phyloP scores from a whole-genome alignment of 169 alveolate species.

The Cryptosporidium felis region DNA sequence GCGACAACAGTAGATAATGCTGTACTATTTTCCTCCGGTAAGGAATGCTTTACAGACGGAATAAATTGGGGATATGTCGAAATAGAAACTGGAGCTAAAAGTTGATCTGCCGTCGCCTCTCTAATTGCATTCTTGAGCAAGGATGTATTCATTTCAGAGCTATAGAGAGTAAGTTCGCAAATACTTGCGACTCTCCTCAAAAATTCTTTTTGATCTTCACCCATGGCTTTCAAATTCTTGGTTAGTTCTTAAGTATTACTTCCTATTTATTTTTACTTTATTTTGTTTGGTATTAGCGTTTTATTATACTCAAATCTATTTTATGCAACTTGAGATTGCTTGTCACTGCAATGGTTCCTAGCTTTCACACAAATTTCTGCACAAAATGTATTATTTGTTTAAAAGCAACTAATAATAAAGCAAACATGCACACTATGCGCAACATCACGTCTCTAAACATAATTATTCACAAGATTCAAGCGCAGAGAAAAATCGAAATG shows the following conservation, averaged over 20 bases:
- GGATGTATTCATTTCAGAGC: slow-evolving; percentile 51
- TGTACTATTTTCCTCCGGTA: slow-evolving; percentile 8
- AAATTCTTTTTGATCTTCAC: slow-evolving; percentile 40
- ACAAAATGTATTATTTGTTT: not conserved
- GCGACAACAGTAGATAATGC: slow-evolving; percentile 67
- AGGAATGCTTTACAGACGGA: slow-evolving; percentile 46
- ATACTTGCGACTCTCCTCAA: slow-evolving; percentile 32
- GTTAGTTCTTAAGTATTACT: too few relatives aligned
- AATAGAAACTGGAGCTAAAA: slow-evolving; percentile 57
- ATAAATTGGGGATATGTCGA: slow-evolving; percentile 65
- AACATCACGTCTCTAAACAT: not conserved
- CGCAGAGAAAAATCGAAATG: too few relatives aligned
- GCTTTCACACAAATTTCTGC: slow-evolving; percentile 1
- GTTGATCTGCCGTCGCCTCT: slow-evolving; percentile 43
- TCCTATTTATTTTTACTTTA: too few relatives aligned
- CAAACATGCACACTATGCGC: slow-evolving; percentile 70
- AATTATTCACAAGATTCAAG: too few relatives aligned
- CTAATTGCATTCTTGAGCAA: slow-evolving; percentile 38
- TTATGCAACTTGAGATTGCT: too few relatives aligned
- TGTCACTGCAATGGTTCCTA: too few relatives aligned
- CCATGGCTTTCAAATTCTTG: too few relatives aligned
- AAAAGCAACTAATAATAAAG: not conserved
- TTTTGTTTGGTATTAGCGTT: too few relatives aligned
- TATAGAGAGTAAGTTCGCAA: slow-evolving; percentile 63
- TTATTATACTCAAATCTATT: too few relatives aligned